Evolutionary conservation across 805 yeast genomes (phyloP), one percentile per base, ranked within the genome.

Genomic region (Saccharomycopsis lassenensis): DNA sequence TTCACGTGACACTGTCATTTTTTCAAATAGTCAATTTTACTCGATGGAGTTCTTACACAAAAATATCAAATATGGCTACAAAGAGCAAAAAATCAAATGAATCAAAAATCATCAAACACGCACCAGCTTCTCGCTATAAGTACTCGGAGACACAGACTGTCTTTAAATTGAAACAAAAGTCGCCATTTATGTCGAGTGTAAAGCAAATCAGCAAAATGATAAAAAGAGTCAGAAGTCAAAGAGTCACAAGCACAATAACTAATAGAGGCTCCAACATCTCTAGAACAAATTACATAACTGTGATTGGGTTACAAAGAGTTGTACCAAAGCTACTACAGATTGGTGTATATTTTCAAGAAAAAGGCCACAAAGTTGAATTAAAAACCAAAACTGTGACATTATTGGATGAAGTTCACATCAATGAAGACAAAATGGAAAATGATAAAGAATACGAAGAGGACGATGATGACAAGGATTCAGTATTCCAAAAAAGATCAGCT

Each of bases 241-340:
- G 63, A 31, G 62, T 72, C 44, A 59, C 62, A 39, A 64, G 64
- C 37, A 63, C 60, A 25, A 62, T 61, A 8, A 58, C 60, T n/a
- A 42, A 42, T 21, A 29, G 26, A 16, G 46, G 46, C 4, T 22
- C 28, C 1, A 42, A 42, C 25, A 31, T 29, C 4, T 29, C 26
- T 4, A 57, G 54, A 14, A 58, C 59, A 1, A 49, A 59, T 19
- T 70, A 61, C 49, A 63, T 84, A 5, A 61, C 67, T 0, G 66
- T 86, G 2, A 56, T 71, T 37, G 95, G 93, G 0, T 75, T 83
- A 79, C 95, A 95, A 1, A 66, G 63, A 38, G 69, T 87, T 7
- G 71, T 80, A 7, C 74, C 68, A 33, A 77, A 70, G 48, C 72
- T 77, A 0, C 42, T 80, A n/a, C 61, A 75, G 10, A 44, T 86